phyloP scores from a whole-genome alignment of 345 rosid species.

The Linum tenue region DNA sequence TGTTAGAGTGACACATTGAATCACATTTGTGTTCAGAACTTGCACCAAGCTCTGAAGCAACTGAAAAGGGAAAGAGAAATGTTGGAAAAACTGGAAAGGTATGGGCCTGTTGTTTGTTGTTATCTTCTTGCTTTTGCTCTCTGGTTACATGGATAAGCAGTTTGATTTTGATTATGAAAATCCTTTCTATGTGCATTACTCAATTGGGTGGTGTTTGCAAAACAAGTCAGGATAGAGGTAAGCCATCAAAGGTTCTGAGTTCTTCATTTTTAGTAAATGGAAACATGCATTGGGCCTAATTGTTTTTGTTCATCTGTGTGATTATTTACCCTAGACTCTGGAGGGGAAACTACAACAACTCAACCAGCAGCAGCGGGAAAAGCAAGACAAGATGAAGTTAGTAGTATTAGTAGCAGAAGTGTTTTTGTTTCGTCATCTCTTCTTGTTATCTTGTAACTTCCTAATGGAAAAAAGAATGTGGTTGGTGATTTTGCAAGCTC shows the following conservation, averaged over 20 bases:
- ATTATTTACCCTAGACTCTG: constrained; percentile 12
- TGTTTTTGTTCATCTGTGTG: neutral
- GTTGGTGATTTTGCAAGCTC: neutral
- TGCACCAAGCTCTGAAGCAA: constrained; percentile 15
- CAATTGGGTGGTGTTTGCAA: constrained; percentile 5
- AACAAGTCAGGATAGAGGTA: constrained; percentile 25
- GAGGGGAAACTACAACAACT: constrained; percentile 17
- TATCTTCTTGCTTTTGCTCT: neutral
- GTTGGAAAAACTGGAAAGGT: constrained; percentile 21
- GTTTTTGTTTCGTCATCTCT: too few relatives aligned
- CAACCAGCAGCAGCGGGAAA: constrained; percentile 8
- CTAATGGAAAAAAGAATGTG: neutral
- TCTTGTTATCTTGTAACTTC: neutral
- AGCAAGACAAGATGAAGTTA: constrained; percentile 20
- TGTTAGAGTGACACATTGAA: too few relatives aligned
- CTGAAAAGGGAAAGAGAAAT: constrained; percentile 21
- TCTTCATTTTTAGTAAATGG: neutral
- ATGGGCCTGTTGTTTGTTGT: neutral
- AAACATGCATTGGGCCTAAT: neutral
- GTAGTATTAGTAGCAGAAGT: neutral
- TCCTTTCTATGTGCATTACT: neutral
- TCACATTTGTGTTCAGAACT: constrained; percentile 5
- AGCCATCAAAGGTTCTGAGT: neutral
- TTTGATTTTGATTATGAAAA: too few relatives aligned
- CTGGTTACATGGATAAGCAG: too few relatives aligned